Conservation (phyloP, 139 green algal genomes). For the Raphidocelis subcapitata region DNA sequence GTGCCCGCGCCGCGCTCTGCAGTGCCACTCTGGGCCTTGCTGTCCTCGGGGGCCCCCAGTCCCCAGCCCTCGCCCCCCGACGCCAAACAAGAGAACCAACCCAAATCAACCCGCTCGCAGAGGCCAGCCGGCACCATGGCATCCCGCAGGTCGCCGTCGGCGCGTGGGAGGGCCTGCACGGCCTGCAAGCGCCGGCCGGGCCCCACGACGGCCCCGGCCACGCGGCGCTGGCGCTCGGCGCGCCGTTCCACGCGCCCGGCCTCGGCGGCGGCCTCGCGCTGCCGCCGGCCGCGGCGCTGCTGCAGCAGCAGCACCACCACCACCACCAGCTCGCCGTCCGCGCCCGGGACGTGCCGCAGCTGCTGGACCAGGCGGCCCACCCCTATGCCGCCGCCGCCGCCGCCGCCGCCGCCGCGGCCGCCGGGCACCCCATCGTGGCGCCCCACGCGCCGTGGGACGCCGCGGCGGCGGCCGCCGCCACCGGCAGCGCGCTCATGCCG, state of each 20-base stretch:
- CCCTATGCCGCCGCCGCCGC: no score
- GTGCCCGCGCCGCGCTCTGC: no score
- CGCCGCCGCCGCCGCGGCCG: no score
- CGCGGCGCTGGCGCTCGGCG: neutral
- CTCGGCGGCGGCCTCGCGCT: neutral
- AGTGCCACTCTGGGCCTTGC: no score
- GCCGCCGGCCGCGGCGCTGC: neutral
- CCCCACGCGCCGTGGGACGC: no score
- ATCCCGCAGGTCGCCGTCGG: constrained; percentile 21
- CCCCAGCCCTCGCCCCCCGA: no score
- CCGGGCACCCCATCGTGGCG: no score
- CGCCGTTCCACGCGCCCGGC: neutral
- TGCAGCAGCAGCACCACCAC: neutral
- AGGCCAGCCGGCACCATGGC: constrained; percentile 11
- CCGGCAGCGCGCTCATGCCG: no score
- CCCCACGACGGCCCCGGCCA: neutral
- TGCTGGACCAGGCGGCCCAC: neutral
- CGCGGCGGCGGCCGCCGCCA: no score
- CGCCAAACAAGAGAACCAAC: no score
- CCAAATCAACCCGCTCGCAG: no score
- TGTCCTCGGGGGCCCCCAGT: no score
- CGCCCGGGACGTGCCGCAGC: neutral
- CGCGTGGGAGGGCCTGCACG: constrained; percentile 22
- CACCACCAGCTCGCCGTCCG: neutral
- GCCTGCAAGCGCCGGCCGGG: neutral